Base-by-base conservation (phyloP, 495 filamentous ascomycete species). In the Daldinia bambusicola region DNA sequence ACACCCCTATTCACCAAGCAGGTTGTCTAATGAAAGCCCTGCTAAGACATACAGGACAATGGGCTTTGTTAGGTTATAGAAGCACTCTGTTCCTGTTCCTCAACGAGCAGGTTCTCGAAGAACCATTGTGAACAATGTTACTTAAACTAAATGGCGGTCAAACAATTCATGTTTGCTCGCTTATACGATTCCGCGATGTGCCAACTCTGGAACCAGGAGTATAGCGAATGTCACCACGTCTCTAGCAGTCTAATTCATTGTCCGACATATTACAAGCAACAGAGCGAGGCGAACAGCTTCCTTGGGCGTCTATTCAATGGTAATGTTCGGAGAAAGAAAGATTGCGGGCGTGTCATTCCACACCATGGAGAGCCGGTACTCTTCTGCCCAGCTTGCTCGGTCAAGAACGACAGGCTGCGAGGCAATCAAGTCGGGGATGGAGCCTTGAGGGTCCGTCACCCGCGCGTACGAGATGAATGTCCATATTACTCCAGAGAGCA, bases 301-400 rank as follows among this genome's bases (percentile, higher is more conserved):
- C 16, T 77, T 13, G 63, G 68, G 0, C 26, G 67, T 9, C 59
- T 63, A 36, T 67, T 66, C 14, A 26, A 18, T 32, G n/a, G 66
- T 1, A 52, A 9, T 16, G 4, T 40, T 10, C 66, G 22, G 61
- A 50, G 66, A 3, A 72, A 38, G 55, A 67, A 68, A 48, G n/a
- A 74, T 40, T 77, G 75, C 53, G 71, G 69, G 6, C 69, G 58
- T 45, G 52, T 77, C 10, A 31, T 77, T 13, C 75, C 73, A 13
- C 71, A 74, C 41, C 38, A 72, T 26, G 61, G 64, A 6, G 50
- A 68, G 0, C 36, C 48, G 12, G 37, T 61, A 6, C 34, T 56
- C 4, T 72, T 74, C 31, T 76, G 75, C 48, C 52, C 67, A 3
- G 7, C 45, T 16, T 77, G 75, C 32, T 51, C 55, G 2, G 26